Base-by-base conservation (phyloP, 768 basidiomycete species). In the Termitomyces sp. region DNA sequence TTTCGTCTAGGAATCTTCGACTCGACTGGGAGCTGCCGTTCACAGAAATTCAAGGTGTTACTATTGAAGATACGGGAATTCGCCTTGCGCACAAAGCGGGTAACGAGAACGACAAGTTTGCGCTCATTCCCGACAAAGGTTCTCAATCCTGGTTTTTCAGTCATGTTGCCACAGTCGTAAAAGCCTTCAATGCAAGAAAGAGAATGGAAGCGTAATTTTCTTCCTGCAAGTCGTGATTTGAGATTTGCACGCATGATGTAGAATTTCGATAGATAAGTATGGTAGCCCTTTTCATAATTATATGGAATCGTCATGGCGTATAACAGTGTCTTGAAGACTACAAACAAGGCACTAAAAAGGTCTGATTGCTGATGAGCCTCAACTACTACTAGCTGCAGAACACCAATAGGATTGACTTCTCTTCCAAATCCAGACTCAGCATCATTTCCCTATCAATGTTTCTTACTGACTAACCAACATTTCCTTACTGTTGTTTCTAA, bases 11-110 rank as follows among this genome's bases (percentile, higher is more conserved):
- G 67, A 91, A 82, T 66, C 80, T 98, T 37, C 82, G 83, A 34
- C 80, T 96, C 5, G 85, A 89, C 41, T 99, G 95, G 96, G 93
- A 98, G 60, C 74, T 98, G 14, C 87, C 93, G 0, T 84, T 98
- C 66, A 82, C 82, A 19, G 85, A 91, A 60, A 83, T 98, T 3
- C 86, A 90, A 68, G 91, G 90, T 17, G 84, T 98, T 44, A 88
- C 86, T 3, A 84, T 92, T 26, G 95, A 98, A 66, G 87, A 94
- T 64, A 91, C 84, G 15, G 95, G 95, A 1, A 91, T 99, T 64
- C 82, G 89, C 17, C 90, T 93, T 65, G 81, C 87, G 14, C 83
- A 94, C 69, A 95, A 89, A 64, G 73, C 77, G 2, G 90, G 90
- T 55, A 82, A 76, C 64, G 87, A 86, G 54, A 76, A 83, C 55